Evolutionary conservation across 2,329 filamentous ascomycete genomes (phyloP).

Genomic region (Trichoderma simmonsii): DNA sequence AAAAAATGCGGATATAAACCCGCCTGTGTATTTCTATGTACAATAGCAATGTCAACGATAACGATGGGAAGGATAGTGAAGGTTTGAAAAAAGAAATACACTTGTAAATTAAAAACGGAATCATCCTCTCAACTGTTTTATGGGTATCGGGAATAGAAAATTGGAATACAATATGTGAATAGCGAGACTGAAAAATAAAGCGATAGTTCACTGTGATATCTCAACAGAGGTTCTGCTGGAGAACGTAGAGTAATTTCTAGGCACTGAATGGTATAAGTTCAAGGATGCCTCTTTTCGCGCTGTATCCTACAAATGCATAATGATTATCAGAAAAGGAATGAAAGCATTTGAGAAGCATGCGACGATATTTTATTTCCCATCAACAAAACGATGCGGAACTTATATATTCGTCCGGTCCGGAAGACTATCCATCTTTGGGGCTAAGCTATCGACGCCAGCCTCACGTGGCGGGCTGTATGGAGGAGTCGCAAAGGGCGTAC

Average conservation of each 20-base stretch:
- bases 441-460: neutral
- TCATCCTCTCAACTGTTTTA: neutral
- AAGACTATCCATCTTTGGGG: neutral
- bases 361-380: neutral
- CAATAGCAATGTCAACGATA: neutral
- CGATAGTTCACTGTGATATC: neutral
- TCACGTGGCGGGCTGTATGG: neutral
- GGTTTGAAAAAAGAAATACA: neutral
- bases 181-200: neutral
- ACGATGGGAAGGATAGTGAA: neutral
- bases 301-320: neutral
- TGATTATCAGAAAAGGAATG: neutral
- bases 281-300: neutral
- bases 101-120: neutral
- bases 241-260: neutral
- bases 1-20: neutral
- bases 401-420: neutral
- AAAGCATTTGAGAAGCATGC: neutral
- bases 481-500: neutral
- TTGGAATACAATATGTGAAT: neutral
- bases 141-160: neutral
- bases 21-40: neutral
- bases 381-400: neutral
- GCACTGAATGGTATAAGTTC: neutral
- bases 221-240: neutral